These are phyloP conservation scores for Brettanomyces sp. DNA, from an alignment of 805 yeast species.

Conservation along the genomic window DNA sequence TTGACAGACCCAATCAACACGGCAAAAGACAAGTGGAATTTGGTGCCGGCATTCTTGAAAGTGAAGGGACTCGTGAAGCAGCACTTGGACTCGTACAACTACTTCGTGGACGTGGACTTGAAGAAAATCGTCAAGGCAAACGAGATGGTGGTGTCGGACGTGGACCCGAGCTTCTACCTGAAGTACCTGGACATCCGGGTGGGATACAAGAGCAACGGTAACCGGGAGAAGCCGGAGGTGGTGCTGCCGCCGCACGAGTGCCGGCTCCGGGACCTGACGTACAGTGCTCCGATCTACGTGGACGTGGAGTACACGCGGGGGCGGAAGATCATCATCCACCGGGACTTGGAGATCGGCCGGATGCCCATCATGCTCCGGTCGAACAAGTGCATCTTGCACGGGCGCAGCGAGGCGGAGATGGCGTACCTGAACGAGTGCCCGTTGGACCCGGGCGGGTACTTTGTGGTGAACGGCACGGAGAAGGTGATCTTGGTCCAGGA, in stretches of 20 bases:
- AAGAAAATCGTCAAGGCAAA: slow-evolving; percentile 90
- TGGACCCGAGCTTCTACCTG: slow-evolving; percentile 92
- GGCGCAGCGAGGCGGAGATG: slow-evolving; percentile 74
- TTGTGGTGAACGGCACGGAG: slow-evolving; percentile 95
- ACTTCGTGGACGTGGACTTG: slow-evolving; percentile 87
- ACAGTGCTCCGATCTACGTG: slow-evolving; percentile 90
- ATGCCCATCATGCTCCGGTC: slow-evolving; percentile 99
- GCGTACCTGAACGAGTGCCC: slow-evolving; percentile 91
- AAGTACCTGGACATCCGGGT: slow-evolving; percentile 90
- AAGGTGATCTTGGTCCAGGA: slow-evolving; percentile 95
- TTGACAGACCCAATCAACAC: slow-evolving; percentile 83
- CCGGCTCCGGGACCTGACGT: slow-evolving; percentile 85
- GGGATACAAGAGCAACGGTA: slow-evolving; percentile 62
- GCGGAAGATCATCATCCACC: slow-evolving; percentile 78
- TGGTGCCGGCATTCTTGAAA: slow-evolving; percentile 89
- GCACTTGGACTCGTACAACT: slow-evolving; percentile 96
- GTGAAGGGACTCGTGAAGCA: slow-evolving; percentile 96
- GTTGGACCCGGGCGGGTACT: slow-evolving; percentile 97
- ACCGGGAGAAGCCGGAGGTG: slow-evolving; percentile 41
- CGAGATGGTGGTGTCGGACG: slow-evolving; percentile 81
- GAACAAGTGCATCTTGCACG: slow-evolving; percentile 79
- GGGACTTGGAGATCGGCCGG: slow-evolving; percentile 89
- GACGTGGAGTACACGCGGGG: slow-evolving; percentile 98
- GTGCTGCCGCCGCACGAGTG: slow-evolving; percentile 89
- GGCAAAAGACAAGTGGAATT: slow-evolving; percentile 94